Percentiles rank a stretch among this genome's conserved stretches.
phyloP scores from a whole-genome alignment of 305 asterid species.

The Fraxinus nigra region DNA sequence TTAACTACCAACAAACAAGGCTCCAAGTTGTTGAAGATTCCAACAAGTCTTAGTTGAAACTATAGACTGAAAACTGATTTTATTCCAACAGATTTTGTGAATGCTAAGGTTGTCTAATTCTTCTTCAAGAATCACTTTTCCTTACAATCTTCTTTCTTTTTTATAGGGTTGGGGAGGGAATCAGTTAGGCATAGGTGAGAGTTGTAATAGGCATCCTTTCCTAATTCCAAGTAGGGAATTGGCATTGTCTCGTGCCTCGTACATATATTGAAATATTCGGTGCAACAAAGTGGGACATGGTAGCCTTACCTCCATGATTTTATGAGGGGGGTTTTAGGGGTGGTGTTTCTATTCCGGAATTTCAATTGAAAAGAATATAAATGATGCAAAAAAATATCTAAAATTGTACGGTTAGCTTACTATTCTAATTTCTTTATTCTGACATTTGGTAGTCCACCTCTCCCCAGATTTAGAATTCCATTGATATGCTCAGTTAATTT shows the following conservation, averaged over 20 bases:
- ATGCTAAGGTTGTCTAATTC: no score
- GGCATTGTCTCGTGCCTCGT: neutral
- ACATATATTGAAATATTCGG: neutral
- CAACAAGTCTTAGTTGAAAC: no score
- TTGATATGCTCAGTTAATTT: neutral
- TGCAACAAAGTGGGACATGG: neutral
- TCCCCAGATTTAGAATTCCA: neutral
- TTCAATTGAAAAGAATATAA: neutral
- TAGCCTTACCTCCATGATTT: neutral
- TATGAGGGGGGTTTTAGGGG: neutral
- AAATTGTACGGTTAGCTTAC: neutral
- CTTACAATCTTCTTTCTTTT: no score
- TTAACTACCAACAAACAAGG: no score
- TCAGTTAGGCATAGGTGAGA: neutral
- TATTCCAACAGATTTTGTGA: no score
- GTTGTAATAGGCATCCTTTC: neutral
- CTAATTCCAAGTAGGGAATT: neutral
- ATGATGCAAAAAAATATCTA: neutral
- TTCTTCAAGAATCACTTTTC: no score
- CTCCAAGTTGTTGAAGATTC: no score
- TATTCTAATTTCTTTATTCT: neutral
- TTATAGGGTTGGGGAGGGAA: no score
- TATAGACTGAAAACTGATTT: no score
- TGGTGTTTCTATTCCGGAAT: neutral
- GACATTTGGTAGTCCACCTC: neutral